Base-by-base conservation (phyloP, 495 filamentous ascomycete species). In the Hypomontagnella monticulosa region DNA sequence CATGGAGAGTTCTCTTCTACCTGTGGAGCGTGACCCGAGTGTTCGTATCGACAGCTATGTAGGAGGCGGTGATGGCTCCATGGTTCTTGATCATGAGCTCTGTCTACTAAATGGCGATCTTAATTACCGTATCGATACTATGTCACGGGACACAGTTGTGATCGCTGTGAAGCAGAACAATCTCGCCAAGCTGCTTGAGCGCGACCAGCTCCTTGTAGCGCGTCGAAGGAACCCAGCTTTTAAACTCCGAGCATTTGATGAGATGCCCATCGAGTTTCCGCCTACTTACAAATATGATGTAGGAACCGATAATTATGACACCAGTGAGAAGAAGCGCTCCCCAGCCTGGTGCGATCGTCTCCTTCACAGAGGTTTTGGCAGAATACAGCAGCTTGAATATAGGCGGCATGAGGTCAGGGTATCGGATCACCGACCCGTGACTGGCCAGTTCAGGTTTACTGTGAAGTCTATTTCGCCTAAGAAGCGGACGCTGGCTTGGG, bases 281-380 rank as follows among this genome's bases (percentile, higher is more conserved):
- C 95, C 95, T 6, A 99, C 95, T 1, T 99, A 99, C 79, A 99
- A 99, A 75, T 99, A 98, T 75, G 95, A 99, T 70, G 91, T 97
- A 1, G 93, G 93, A 10, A 95, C 91, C 7, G 93, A 97, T 73
- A 88, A 87, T 20, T 99, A 99, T 73, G 95, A 99, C 71, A 88
- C 90, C 2, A 93, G 89, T 60, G 95, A 99, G 71, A 99, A 99
- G 83, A 91, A 93, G 73, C 86, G 95, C 3, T 87, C 91, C n/a
- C 95, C 95, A 1, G 95, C 95, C 7, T 99, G 95, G 95, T 99
- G 95, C 72, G 95, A 99, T 80, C 85, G 95, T 44, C 77, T 99
- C 33, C 81, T 99, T 34, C 96, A 92, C 75, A 88, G 95, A 40
- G 93, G 93, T 19, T 66, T 89, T 3, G 93, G 91, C 50, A 86